Evolutionary conservation across 2,329 filamentous ascomycete species (phyloP).

Genomic region (Colletotrichum liriopes): DNA sequence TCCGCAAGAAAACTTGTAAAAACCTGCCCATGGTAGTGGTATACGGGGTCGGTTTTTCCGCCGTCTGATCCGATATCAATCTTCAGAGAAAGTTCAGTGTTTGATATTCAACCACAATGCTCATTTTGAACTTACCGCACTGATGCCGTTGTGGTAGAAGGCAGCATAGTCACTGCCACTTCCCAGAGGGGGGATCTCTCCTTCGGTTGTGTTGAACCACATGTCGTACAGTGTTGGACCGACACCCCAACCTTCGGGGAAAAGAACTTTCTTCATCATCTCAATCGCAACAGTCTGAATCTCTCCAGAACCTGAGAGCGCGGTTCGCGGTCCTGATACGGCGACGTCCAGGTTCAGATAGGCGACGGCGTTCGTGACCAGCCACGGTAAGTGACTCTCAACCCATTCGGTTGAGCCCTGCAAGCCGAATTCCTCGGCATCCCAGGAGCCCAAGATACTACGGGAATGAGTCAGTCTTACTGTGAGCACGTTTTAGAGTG

Average conservation of each 20-base stretch:
- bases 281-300: conserved; percentile 33
- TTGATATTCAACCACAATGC: not conserved
- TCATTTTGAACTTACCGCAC: conserved; percentile 2
- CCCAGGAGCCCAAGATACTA: conserved; percentile 52
- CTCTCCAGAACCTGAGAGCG: conserved; percentile 43
- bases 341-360: conserved; percentile 69
- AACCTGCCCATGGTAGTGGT: conserved; percentile 34
- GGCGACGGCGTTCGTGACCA: conserved; percentile 37
- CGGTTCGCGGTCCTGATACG: conserved; percentile 61
- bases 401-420: conserved; percentile 38
- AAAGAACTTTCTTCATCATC: conserved; percentile 39
- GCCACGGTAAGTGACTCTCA: conserved; percentile 35
- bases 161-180: conserved; percentile 32
- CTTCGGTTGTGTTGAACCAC: conserved; percentile 37
- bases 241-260: conserved; percentile 34
- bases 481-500: not conserved
- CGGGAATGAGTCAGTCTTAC: rapidly evolving
- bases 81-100: not conserved
- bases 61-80: conserved; percentile 37
- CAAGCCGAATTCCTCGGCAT: conserved; percentile 52
- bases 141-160: conserved; percentile 36
- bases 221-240: conserved; percentile 36
- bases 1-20: not conserved
- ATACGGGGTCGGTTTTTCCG: conserved; percentile 33
- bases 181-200: conserved; percentile 27